A percentile compares a stretch with the other conserved stretches of the same genome.
phyloP scores from a whole-genome alignment of 2,329 filamentous ascomycete species.

The Neonectria coccinea region DNA sequence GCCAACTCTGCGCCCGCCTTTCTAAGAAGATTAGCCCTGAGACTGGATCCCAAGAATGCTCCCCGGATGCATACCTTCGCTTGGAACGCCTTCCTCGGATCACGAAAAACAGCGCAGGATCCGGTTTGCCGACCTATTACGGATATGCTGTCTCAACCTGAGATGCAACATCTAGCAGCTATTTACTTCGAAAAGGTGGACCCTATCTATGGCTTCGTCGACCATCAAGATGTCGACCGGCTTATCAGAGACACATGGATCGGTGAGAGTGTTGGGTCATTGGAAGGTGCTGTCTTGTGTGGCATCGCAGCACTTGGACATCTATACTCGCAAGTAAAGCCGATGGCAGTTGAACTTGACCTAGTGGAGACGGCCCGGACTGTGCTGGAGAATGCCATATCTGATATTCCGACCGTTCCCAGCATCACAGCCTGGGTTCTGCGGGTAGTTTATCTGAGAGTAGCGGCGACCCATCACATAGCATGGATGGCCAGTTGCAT shows the following conservation, averaged over 20 bases:
- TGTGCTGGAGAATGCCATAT: constrained; percentile 57
- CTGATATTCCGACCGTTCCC: constrained; percentile 49
- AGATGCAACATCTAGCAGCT: constrained; percentile 59
- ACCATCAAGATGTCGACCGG: constrained; percentile 47
- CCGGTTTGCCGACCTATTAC: constrained; percentile 53
- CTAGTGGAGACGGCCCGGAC: constrained; percentile 59
- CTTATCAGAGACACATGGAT: constrained; percentile 51
- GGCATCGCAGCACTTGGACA: constrained; percentile 67
- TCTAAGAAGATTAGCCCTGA: constrained; percentile 62
- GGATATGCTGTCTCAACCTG: constrained; percentile 58
- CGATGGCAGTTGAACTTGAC: constrained; percentile 56
- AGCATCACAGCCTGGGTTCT: constrained; percentile 65
- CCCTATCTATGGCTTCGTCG: constrained; percentile 63
- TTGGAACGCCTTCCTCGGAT: constrained; percentile 60
- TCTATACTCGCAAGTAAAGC: constrained; percentile 60
- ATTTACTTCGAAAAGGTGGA: constrained; percentile 67
- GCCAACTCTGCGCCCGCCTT: constrained; percentile 70
- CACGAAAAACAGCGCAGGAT: constrained; percentile 38
- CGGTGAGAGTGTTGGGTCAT: constrained; percentile 34
- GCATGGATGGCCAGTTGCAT: constrained; percentile 69
- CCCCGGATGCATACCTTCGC: constrained; percentile 67
- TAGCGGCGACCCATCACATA: constrained; percentile 64
- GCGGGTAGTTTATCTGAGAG: constrained; percentile 64
- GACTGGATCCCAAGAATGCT: constrained; percentile 64
- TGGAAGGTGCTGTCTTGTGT: constrained; percentile 56